Base-by-base conservation (phyloP, 352 stramenopile genomes). In the Albugo laibachii region DNA sequence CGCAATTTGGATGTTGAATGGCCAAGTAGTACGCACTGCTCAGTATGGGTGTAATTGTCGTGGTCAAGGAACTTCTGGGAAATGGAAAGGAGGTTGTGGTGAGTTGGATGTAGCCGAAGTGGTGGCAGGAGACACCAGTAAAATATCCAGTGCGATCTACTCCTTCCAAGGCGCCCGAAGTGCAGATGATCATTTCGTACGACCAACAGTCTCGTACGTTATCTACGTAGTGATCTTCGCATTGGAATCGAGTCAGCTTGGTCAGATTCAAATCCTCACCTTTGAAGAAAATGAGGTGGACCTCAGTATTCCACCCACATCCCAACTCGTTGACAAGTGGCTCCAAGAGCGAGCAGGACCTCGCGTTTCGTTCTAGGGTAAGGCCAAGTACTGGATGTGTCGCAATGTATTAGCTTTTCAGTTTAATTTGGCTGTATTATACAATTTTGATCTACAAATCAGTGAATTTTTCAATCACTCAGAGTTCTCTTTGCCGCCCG, bases 1-100 rank as follows among this genome's bases (percentile, higher is more conserved):
- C 5, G 51, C 63, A 8, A 71, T 71, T 24, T 77, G 61, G 65
- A 45, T 70, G 3, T 44, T 76, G 18, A 76, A 74, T 37, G 58
- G 61, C 11, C 58, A 77, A 27, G 49, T 71, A 38, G 58, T 76
- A 12, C 65, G 62, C 13, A 65, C 58, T 3, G 63, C 60, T 10
- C 53, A 76, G 42, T 76, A 76, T 41, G 59, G 51, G 13, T 73
- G 65, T 57, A 76, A 73, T 56, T 73, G 65, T 49, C 65, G 65
- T 14, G 62, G 62, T 20, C 49, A 63, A 36, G 62, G 53, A n/a
- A 60, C 58, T 31, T 6, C 18, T 2, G 57, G 57, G 40, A 48
- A 49, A n/a, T 63, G 54, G 54, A 60, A 64, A 27, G 65, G 65
- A n/a, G 65, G 65, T 21, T 77, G 65, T 48, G 61, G 65, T 8